Percentiles rank a stretch among this genome's conserved stretches.
phyloP scores from a whole-genome alignment of 371 early-diverging fungal species.

The Caulochytrium protostelioides region DNA sequence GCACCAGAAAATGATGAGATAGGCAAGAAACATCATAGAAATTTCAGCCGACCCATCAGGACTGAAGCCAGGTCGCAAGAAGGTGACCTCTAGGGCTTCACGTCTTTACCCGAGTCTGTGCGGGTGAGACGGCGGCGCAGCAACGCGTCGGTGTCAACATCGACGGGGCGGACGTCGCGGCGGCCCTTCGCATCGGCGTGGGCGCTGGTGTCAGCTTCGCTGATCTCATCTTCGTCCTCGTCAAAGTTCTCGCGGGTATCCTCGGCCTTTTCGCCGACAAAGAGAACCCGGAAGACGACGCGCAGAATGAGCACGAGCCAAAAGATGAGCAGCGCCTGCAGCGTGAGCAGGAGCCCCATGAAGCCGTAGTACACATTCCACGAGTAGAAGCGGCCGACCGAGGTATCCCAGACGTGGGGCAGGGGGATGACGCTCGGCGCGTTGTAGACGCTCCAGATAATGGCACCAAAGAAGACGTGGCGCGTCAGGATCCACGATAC shows the following conservation, averaged over 20 bases:
- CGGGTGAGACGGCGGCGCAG: no score
- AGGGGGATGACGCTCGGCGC: conserved; percentile 19
- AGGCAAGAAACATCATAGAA: no score
- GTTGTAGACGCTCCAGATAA: conserved; percentile 31
- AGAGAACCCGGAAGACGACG: conserved; percentile 38
- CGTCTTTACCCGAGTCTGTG: no score
- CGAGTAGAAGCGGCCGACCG: conserved; percentile 35
- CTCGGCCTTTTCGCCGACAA: conserved; percentile 36
- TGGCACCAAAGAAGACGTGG: conserved; percentile 35
- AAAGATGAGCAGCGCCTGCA: conserved; percentile 44
- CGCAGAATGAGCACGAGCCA: conserved; percentile 54
- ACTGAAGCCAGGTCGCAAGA: no score
- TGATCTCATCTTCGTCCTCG: no score
- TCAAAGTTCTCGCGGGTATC: conserved; percentile 50
- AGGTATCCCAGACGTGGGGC: conserved; percentile 36
- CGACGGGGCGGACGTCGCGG: no score
- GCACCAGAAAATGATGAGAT: no score
- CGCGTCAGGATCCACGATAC: conserved; percentile 55
- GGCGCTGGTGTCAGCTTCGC: no score
- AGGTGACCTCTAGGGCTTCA: no score
- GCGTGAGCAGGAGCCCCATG: conserved; percentile 25
- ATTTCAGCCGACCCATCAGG: no score
- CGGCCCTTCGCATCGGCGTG: no score
- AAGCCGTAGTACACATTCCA: conserved; percentile 28
- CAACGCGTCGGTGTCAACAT: no score